A percentile compares a stretch with the other conserved stretches of the same genome.
These are phyloP conservation scores for Firmiana major DNA, from an alignment of 345 rosid genomes.

Conservation along the genomic window DNA sequence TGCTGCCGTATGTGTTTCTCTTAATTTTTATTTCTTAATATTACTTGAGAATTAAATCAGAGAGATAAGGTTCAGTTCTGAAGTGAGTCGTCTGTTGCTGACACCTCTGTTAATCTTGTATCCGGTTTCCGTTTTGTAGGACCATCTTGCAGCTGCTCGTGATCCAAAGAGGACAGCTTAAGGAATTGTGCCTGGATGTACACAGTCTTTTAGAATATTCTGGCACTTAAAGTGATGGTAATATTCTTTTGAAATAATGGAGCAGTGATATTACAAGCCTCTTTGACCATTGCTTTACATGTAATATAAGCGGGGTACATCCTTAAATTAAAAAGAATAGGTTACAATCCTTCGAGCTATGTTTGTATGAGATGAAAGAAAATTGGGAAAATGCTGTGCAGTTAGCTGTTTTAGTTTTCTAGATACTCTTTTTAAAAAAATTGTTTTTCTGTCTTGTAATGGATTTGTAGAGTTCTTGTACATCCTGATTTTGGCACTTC, in stretches of 20 bases:
- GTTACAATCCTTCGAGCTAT: not conserved
- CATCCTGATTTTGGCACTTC: not conserved
- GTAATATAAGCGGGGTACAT: not conserved
- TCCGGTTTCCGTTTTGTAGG: constrained; percentile 43
- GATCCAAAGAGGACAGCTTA: constrained; percentile 61
- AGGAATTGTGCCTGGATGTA: not conserved
- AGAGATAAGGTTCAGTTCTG: not conserved
- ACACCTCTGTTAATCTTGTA: not conserved
- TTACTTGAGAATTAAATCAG: not conserved
- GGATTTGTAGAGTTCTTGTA: constrained; percentile 15
- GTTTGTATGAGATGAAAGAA: constrained; percentile 19
- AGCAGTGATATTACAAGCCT: constrained; percentile 9
- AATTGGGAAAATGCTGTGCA: constrained; percentile 20
- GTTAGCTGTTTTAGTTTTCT: constrained; percentile 3
- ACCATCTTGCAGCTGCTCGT: constrained; percentile 75
- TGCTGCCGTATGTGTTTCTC: not conserved
- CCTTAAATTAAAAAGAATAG: constrained; percentile 9
- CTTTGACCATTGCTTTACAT: constrained; percentile 9
- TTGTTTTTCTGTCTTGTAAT: constrained; percentile 1
- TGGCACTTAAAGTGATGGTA: constrained; percentile 3
- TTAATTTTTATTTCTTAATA: not conserved
- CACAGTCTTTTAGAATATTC: constrained; percentile 10
- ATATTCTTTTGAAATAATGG: constrained; percentile 25
- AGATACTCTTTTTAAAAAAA: not conserved
- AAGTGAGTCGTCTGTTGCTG: not conserved